Evolutionary conservation across 305 asterid genomes (phyloP).

Genomic region (Fraxinus floribunda): DNA sequence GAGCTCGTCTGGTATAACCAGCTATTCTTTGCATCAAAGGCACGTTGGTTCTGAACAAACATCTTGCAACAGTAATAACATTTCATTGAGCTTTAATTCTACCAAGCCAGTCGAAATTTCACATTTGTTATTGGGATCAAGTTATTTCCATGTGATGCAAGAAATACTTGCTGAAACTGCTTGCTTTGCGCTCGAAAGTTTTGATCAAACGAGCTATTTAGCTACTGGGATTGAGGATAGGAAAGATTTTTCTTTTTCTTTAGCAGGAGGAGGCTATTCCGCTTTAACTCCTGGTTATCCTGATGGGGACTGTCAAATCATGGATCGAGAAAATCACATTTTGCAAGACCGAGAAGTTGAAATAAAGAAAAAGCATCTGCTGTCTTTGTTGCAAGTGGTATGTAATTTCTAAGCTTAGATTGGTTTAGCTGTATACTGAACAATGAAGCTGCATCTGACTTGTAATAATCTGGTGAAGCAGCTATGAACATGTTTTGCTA

Average conservation of each 20-base stretch:
- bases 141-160: constrained; percentile 66
- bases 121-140: constrained; percentile 48
- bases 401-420: neutral
- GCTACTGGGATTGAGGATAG: constrained; percentile 25
- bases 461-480: neutral
- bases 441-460: neutral
- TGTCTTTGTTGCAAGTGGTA: constrained; percentile 71
- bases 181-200: constrained; percentile 47
- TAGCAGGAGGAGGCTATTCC: constrained; percentile 25
- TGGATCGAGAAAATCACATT: constrained; percentile 23
- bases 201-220: constrained; percentile 24
- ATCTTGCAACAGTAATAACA: constrained; percentile 44
- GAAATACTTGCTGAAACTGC: constrained; percentile 79
- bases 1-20: constrained; percentile 41
- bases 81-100: constrained; percentile 43
- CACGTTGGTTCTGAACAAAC: constrained; percentile 41
- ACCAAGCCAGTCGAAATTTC: constrained; percentile 45
- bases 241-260: constrained; percentile 21
- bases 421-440: neutral
- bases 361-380: constrained; percentile 56
- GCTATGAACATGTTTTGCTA: neutral
- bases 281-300: constrained; percentile 23
- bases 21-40: constrained; percentile 35
- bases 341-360: constrained; percentile 36
- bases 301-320: constrained; percentile 17